phyloP scores from a whole-genome alignment of 2,329 filamentous ascomycete genomes.

The Microcyclospora tardicrescens region DNA sequence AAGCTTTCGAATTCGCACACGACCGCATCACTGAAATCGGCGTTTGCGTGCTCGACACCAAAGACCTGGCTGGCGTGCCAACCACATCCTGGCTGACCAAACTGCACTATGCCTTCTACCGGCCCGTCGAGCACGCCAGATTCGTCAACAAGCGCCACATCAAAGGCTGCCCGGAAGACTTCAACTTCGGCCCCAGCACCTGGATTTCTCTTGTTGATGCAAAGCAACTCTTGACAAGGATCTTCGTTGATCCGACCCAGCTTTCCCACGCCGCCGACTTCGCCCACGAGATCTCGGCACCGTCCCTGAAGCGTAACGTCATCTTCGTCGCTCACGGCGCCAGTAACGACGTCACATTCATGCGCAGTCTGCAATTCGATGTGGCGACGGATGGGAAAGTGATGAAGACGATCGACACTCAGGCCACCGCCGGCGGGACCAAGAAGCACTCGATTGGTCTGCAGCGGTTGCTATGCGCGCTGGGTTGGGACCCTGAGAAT shows the following conservation, averaged over 20 bases:
- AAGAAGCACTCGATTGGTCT: slow-evolving; percentile 10
- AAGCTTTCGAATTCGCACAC: slow-evolving; percentile 15
- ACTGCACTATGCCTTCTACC: slow-evolving; percentile 14
- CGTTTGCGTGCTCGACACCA: slow-evolving; percentile 15
- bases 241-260: slow-evolving; percentile 2
- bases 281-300: not conserved
- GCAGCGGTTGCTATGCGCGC: slow-evolving; percentile 6
- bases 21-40: slow-evolving; percentile 19
- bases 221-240: not conserved
- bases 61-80: slow-evolving; percentile 4
- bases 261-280: slow-evolving; percentile 4
- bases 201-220: slow-evolving; percentile 7
- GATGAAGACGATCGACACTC: slow-evolving; percentile 11
- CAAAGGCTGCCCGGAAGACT: slow-evolving; percentile 15
- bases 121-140: slow-evolving; percentile 12
- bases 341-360: slow-evolving; percentile 10
- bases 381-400: slow-evolving; percentile 5
- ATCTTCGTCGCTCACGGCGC: slow-evolving; percentile 16
- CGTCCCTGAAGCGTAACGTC: slow-evolving; percentile 7
- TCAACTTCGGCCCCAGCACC: slow-evolving; percentile 15
- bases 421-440: slow-evolving; percentile 7
- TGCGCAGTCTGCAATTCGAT: slow-evolving; percentile 8
- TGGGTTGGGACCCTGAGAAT: slow-evolving; percentile 6
- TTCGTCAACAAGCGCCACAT: slow-evolving; percentile 14
- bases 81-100: slow-evolving; percentile 8